phyloP scores from a whole-genome alignment of 768 basidiomycete genomes.

The Sarcomyxa edulis region DNA sequence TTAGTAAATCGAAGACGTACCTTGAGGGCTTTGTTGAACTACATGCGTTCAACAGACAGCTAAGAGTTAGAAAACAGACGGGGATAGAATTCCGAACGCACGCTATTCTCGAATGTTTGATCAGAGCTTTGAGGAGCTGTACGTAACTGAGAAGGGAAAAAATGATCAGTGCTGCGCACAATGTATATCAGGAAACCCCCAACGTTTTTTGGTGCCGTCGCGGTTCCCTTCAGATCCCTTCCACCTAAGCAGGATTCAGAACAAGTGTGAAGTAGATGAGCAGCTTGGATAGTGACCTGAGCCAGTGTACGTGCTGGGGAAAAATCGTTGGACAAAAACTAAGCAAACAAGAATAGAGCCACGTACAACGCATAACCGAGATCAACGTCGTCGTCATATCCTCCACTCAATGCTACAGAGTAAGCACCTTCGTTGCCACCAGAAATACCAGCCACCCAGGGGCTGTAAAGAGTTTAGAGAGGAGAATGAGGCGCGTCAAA shows the following conservation, averaged over 20 bases:
- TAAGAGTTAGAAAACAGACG: neutral
- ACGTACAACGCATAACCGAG: constrained; percentile 79
- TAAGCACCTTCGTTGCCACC: constrained; percentile 65
- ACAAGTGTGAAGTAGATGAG: neutral
- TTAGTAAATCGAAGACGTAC: constrained; percentile 23
- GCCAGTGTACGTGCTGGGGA: constrained; percentile 70
- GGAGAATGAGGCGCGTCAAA: too few species aligned
- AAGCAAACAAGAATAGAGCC: neutral
- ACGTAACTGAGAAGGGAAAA: constrained; percentile 52
- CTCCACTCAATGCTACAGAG: constrained; percentile 85
- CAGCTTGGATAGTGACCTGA: constrained; percentile 40
- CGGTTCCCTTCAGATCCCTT: constrained; percentile 83
- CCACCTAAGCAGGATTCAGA: constrained; percentile 47
- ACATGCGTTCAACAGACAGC: neutral
- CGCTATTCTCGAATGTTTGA: constrained; percentile 71
- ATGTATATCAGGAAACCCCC: neutral
- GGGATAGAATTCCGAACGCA: constrained; percentile 18
- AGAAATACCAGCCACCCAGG: constrained; percentile 81
- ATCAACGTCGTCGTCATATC: constrained; percentile 84
- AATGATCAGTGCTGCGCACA: constrained; percentile 1
- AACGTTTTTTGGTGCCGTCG: constrained; percentile 79
- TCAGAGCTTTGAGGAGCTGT: constrained; percentile 85
- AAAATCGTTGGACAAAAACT: neutral
- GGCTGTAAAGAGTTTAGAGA: constrained; percentile 36
- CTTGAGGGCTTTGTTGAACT: constrained; percentile 68